phyloP scores from a whole-genome alignment of 1,284 basidiomycete genomes.

The Cerrena zonata region DNA sequence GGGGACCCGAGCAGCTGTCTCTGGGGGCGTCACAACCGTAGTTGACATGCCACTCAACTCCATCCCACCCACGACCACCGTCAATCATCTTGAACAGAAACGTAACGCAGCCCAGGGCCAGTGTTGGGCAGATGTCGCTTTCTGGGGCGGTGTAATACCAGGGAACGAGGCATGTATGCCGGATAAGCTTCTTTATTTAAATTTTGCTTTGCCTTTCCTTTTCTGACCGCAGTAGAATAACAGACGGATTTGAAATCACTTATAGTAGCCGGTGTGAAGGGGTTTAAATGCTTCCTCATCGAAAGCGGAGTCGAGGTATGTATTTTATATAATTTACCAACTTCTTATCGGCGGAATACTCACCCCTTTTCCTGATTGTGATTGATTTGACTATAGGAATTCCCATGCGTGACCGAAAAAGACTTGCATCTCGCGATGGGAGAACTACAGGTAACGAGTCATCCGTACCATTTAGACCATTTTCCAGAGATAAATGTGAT shows the following conservation, averaged over 20 bases:
- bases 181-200: too few species aligned
- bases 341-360: not conserved
- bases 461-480: not conserved
- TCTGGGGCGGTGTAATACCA: constrained; percentile 93
- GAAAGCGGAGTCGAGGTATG: constrained; percentile 85
- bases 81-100: constrained; percentile 68
- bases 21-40: constrained; percentile 86
- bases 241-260: constrained; percentile 65
- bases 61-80: constrained; percentile 87
- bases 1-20: constrained; percentile 81
- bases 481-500: not conserved
- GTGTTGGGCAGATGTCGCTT: constrained; percentile 81
- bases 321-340: constrained; percentile 7
- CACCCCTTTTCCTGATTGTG: not conserved
- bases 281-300: constrained; percentile 94
- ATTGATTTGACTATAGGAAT: constrained; percentile 55
- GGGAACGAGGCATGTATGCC: constrained; percentile 72
- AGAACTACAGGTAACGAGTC: constrained; percentile 54
- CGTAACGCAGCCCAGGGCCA: constrained; percentile 64
- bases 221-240: constrained; percentile 9
- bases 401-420: constrained; percentile 74
- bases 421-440: constrained; percentile 71
- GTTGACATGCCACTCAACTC: constrained; percentile 96
- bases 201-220: not conserved
- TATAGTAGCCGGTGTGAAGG: constrained; percentile 74